phyloP scores from a whole-genome alignment of 106 monocot species.

The Acanthochlamys bracteata region DNA sequence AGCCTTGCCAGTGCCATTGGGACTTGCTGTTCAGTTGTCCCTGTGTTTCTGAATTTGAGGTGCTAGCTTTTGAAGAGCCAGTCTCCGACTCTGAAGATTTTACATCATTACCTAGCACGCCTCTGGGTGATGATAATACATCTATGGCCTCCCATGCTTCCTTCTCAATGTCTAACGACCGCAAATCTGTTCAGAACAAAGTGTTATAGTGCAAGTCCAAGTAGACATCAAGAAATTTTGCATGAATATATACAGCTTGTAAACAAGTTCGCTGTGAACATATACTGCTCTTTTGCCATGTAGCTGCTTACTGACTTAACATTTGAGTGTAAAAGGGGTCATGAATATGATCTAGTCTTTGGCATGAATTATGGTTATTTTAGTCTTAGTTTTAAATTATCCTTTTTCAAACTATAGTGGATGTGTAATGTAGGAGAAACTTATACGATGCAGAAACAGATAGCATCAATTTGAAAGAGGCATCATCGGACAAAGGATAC shows the following conservation, averaged over 20 bases:
- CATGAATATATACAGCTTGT: not conserved
- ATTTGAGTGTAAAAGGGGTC: too few relatives aligned
- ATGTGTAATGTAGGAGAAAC: too few relatives aligned
- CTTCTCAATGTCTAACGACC: constrained; percentile 21
- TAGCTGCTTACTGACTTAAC: too few relatives aligned
- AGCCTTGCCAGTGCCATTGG: constrained; percentile 24
- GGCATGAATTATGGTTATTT: too few relatives aligned
- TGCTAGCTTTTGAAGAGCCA: constrained; percentile 26
- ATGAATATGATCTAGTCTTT: too few relatives aligned
- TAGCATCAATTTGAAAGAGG: too few relatives aligned
- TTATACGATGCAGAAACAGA: too few relatives aligned
- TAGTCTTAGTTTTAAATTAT: too few relatives aligned
- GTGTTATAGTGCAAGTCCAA: not conserved
- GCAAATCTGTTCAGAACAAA: constrained; percentile 22
- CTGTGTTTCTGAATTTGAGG: constrained; percentile 9
- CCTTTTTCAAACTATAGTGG: too few relatives aligned
- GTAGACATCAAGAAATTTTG: not conserved
- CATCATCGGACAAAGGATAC: too few relatives aligned
- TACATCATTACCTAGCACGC: constrained; percentile 13
- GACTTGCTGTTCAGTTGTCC: not conserved
- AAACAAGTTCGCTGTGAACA: not conserved
- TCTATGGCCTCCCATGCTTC: constrained; percentile 12
- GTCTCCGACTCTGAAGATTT: constrained; percentile 23
- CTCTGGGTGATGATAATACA: constrained; percentile 16
- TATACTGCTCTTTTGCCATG: too few relatives aligned